Evolutionary conservation across 345 rosid genomes (phyloP).

Genomic region (Chamaenerion angustifolium): DNA sequence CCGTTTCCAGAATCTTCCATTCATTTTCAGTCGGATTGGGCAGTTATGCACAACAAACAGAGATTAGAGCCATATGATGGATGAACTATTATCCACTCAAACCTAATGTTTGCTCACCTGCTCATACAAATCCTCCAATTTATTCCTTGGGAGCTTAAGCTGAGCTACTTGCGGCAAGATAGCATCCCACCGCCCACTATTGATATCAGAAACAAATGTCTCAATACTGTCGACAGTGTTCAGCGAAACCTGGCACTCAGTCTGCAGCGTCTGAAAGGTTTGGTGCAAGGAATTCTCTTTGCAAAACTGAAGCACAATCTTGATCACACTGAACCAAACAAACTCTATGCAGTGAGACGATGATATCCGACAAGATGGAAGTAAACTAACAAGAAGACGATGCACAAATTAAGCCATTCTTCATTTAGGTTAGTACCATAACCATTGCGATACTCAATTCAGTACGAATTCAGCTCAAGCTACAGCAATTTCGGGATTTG

Average conservation of each 20-base stretch:
- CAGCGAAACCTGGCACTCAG: slow-evolving; percentile 87
- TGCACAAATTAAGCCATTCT: too few relatives aligned
- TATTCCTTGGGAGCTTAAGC: slow-evolving; percentile 85
- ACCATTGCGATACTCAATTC: too few relatives aligned
- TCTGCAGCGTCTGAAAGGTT: slow-evolving; percentile 86
- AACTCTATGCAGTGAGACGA: neutral
- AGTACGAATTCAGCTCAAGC: neutral
- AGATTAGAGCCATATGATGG: neutral
- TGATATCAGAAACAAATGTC: slow-evolving; percentile 80
- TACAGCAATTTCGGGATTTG: too few relatives aligned
- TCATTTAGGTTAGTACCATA: too few relatives aligned
- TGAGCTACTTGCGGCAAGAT: slow-evolving; percentile 91
- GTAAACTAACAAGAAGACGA: neutral
- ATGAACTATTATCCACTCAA: neutral
- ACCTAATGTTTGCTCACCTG: slow-evolving; percentile 32
- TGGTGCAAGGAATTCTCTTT: slow-evolving; percentile 90
- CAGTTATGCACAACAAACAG: too few relatives aligned
- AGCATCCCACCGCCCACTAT: slow-evolving; percentile 87
- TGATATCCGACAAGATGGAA: neutral
- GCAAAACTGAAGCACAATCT: slow-evolving; percentile 96
- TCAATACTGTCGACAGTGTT: slow-evolving; percentile 91
- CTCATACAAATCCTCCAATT: slow-evolving; percentile 80
- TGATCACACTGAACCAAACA: slow-evolving; percentile 53
- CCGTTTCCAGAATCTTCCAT: too few relatives aligned
- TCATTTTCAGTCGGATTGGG: too few relatives aligned